Evolutionary conservation across 2,329 filamentous ascomycete species (phyloP).

Genomic region (Penicillium frequentans): DNA sequence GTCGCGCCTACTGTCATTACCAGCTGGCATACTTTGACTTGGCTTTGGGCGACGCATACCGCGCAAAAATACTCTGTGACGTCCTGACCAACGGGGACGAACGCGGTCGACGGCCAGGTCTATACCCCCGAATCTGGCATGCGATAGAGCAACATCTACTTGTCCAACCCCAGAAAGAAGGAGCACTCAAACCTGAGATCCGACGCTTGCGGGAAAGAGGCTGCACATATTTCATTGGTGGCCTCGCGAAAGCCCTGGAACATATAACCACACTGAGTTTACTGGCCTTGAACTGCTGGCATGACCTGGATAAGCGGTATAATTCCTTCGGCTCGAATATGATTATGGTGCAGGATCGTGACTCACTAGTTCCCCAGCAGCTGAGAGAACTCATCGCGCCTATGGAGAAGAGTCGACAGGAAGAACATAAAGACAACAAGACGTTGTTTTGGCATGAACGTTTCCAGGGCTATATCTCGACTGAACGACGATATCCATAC

Average conservation of each 20-base stretch:
- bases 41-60: slow-evolving; percentile 39
- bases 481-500: slow-evolving; percentile 28
- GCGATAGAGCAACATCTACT: slow-evolving; percentile 36
- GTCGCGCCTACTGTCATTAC: slow-evolving; percentile 37
- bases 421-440: slow-evolving; percentile 2
- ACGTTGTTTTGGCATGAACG: slow-evolving; percentile 28
- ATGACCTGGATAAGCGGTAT: slow-evolving; percentile 23
- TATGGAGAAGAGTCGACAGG: neutral
- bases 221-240: slow-evolving; percentile 30
- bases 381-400: slow-evolving; percentile 11
- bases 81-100: slow-evolving; percentile 21
- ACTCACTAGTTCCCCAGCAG: slow-evolving; percentile 21
- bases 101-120: slow-evolving; percentile 25
- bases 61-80: slow-evolving; percentile 35
- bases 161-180: slow-evolving; percentile 9
- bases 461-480: slow-evolving; percentile 20
- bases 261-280: slow-evolving; percentile 34
- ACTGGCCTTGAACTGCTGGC: slow-evolving; percentile 30
- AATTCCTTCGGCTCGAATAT: neutral
- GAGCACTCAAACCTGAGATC: slow-evolving; percentile 12
- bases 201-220: slow-evolving; percentile 25
- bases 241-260: slow-evolving; percentile 27
- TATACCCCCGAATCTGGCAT: slow-evolving; percentile 32
- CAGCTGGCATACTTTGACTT: slow-evolving; percentile 34
- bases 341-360: slow-evolving; percentile 18